Percentiles rank a stretch among this genome's conserved stretches.
Conservation (phyloP, 108 stramenopile species). For the Epipyxis sp. region DNA sequence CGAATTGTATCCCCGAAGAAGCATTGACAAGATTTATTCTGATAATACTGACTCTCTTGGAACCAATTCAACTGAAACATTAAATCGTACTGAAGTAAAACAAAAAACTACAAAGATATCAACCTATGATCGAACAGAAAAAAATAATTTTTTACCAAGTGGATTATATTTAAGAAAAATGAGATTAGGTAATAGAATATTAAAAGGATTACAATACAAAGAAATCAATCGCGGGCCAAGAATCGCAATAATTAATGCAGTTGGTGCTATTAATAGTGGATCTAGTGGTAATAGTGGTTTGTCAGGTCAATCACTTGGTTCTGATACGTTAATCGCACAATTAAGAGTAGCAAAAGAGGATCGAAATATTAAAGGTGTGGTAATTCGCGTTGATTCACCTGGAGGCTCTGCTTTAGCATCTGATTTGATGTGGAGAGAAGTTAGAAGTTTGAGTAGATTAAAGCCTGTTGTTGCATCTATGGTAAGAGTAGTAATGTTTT, state of each 20-base stretch:
- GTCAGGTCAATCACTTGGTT: neutral
- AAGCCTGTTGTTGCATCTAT: conserved; percentile 49
- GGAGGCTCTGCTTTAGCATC: conserved; percentile 46
- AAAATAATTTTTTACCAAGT: neutral
- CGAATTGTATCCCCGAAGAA: neutral
- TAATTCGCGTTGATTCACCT: conserved; percentile 45
- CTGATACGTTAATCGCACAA: neutral
- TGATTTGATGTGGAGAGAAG: conserved; percentile 46
- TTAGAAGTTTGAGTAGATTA: conserved; percentile 34
- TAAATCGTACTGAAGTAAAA: neutral
- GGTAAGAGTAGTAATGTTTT: no score
- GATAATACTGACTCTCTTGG: neutral
- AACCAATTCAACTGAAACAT: neutral
- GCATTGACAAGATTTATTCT: neutral
- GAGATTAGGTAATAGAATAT: neutral
- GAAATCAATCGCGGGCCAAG: neutral
- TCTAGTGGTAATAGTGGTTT: neutral
- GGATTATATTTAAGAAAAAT: neutral
- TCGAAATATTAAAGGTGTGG: conserved; percentile 42
- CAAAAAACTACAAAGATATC: no score
- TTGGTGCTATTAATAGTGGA: neutral
- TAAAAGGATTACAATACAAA: neutral
- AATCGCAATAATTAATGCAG: neutral
- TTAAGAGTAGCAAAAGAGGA: neutral
- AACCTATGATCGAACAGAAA: no score